Conservation (phyloP, 352 stramenopile genomes). For the Phytophthora sp. region DNA sequence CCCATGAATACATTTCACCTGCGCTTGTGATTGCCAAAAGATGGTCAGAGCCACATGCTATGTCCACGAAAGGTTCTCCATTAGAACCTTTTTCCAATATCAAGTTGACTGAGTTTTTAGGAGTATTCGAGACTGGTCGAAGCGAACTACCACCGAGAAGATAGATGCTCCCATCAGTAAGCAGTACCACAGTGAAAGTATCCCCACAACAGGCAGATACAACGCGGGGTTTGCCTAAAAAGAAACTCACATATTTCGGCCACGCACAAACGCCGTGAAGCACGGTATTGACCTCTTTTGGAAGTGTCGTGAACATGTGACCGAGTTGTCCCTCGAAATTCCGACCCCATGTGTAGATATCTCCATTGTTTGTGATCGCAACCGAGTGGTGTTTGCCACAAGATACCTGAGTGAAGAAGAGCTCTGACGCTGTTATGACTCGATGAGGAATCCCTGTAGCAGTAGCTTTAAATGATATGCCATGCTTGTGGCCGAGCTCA, state of each 20-base stretch:
- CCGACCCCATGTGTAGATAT: slow-evolving; percentile 90
- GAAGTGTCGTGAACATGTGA: slow-evolving; percentile 44
- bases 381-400: slow-evolving; percentile 78
- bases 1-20: slow-evolving; percentile 75
- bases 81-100: slow-evolving; percentile 40
- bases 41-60: slow-evolving; percentile 75
- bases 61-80: slow-evolving; percentile 50
- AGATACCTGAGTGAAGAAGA: slow-evolving; percentile 64
- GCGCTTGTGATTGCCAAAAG: slow-evolving; percentile 61
- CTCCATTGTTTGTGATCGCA: slow-evolving; percentile 76
- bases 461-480: slow-evolving; percentile 11
- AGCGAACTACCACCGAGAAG: slow-evolving; percentile 78
- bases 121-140: slow-evolving; percentile 24
- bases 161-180: slow-evolving; percentile 69
- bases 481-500: slow-evolving; percentile 50
- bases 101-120: slow-evolving; percentile 24
- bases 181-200: slow-evolving; percentile 78
- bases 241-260: slow-evolving; percentile 75
- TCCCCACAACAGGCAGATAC: slow-evolving; percentile 71
- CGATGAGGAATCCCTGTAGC: slow-evolving; percentile 35
- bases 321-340: slow-evolving; percentile 90
- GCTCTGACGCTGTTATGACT: slow-evolving; percentile 48
- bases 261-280: slow-evolving; percentile 68
- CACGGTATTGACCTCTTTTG: slow-evolving; percentile 40
- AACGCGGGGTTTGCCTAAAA: slow-evolving; percentile 52